phyloP scores from a whole-genome alignment of 176 grass and related monocot genomes.

The Leersia perrieri region DNA sequence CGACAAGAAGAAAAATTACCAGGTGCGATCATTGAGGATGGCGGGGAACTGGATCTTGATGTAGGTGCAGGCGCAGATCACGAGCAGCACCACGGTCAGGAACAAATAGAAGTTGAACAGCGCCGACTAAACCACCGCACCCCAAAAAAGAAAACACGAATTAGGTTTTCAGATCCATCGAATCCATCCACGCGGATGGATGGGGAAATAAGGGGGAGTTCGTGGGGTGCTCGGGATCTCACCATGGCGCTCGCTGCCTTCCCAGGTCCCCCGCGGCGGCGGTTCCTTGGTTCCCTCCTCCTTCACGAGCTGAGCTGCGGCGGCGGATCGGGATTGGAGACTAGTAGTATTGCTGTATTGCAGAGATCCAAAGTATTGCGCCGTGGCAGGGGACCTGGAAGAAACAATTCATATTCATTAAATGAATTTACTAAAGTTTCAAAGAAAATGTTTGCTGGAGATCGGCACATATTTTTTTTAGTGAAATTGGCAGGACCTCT shows the following conservation, averaged over 20 bases:
- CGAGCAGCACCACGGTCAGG: constrained; percentile 81
- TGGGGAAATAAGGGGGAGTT: not conserved
- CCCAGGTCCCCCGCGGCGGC: not conserved
- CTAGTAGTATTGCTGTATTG: too few species aligned
- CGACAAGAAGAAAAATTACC: constrained; percentile 19
- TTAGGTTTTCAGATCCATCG: not conserved
- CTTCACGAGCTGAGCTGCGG: not conserved
- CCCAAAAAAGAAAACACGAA: not conserved
- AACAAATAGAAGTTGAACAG: constrained; percentile 96
- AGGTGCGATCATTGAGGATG: constrained; percentile 64
- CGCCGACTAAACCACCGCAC: constrained; percentile 54
- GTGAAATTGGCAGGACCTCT: not conserved
- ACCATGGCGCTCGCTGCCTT: constrained; percentile 19
- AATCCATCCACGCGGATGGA: not conserved
- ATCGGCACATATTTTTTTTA: too few species aligned
- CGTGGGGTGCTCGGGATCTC: not conserved
- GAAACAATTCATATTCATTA: not conserved
- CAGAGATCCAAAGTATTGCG: not conserved
- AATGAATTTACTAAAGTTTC: not conserved
- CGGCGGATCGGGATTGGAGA: not conserved
- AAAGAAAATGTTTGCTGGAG: not conserved
- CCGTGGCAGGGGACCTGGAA: constrained; percentile 43
- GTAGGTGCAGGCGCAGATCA: constrained; percentile 94
- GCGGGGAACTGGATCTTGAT: constrained; percentile 93
- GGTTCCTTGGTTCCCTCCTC: not conserved